phyloP scores from a whole-genome alignment of 768 basidiomycete genomes.

The Hydnomerulius pinastri region DNA sequence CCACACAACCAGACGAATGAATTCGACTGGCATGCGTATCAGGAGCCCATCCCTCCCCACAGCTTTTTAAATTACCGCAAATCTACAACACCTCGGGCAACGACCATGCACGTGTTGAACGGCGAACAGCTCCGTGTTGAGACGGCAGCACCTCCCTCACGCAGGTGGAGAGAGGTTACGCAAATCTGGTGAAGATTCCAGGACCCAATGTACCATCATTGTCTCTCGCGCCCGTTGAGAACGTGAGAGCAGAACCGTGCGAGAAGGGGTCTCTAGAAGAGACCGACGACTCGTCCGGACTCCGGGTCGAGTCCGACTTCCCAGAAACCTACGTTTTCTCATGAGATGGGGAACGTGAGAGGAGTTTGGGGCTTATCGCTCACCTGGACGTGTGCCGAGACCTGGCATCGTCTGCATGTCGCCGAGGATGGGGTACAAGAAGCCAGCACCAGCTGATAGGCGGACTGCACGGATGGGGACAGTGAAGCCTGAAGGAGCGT shows the following conservation, averaged over 20 bases:
- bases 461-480: slow-evolving; percentile 88
- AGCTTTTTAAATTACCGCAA: slow-evolving; percentile 8
- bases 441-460: slow-evolving; percentile 90
- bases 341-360: slow-evolving; percentile 11
- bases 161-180: slow-evolving; percentile 13
- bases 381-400: slow-evolving; percentile 86
- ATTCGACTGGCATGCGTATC: neutral
- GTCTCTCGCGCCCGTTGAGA: slow-evolving; percentile 20
- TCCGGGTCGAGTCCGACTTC: slow-evolving; percentile 82
- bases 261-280: slow-evolving; percentile 57
- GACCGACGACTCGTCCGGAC: slow-evolving; percentile 79
- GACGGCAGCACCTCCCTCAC: slow-evolving; percentile 29
- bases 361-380: slow-evolving; percentile 12
- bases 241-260: slow-evolving; percentile 12
- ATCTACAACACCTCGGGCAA: slow-evolving; percentile 14
- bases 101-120: slow-evolving; percentile 41
- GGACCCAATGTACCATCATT: neutral
- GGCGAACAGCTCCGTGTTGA: slow-evolving; percentile 40
- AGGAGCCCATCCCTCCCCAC: slow-evolving; percentile 1
- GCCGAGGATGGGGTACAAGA: slow-evolving; percentile 93
- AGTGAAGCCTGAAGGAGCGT: slow-evolving; percentile 90
- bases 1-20: neutral
- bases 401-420: slow-evolving; percentile 99
- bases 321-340: slow-evolving; percentile 69
- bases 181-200: slow-evolving; percentile 22